Evolutionary conservation across 2,329 filamentous ascomycete species (phyloP).

Genomic region (Diaporthe sp.): DNA sequence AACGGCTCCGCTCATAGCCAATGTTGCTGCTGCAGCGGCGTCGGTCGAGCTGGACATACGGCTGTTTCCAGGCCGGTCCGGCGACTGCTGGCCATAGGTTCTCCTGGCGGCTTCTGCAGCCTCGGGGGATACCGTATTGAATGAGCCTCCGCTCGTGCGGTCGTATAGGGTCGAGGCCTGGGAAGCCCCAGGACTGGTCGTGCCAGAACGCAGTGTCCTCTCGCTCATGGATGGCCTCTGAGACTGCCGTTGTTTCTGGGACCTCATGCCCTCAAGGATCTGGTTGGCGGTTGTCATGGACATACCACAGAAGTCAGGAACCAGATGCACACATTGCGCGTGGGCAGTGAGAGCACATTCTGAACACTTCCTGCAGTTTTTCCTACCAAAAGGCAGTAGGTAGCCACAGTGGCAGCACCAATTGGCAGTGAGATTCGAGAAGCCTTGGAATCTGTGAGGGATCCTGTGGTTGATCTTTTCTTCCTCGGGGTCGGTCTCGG

Average conservation of each 20-base stretch:
- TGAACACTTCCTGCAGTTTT: constrained; percentile 92
- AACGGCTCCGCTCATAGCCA: constrained; percentile 68
- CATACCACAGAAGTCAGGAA: constrained; percentile 99
- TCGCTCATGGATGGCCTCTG: constrained; percentile 73
- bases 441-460: constrained; percentile 96
- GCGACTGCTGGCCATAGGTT: constrained; percentile 71
- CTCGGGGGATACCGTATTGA: constrained; percentile 59
- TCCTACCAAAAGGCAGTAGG: constrained; percentile 92
- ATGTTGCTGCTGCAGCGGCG: constrained; percentile 69
- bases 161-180: constrained; percentile 46
- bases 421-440: constrained; percentile 97
- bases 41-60: constrained; percentile 64
- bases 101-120: constrained; percentile 75
- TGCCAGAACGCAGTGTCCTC: constrained; percentile 73
- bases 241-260: constrained; percentile 76
- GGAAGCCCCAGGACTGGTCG: constrained; percentile 58
- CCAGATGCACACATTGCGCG: constrained; percentile 91
- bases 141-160: constrained; percentile 39
- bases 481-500: constrained; percentile 97
- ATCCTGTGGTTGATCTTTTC: constrained; percentile 99
- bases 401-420: constrained; percentile 99
- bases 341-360: constrained; percentile 96
- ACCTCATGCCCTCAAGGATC: constrained; percentile 88
- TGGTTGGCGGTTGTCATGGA: constrained; percentile 97
- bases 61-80: constrained; percentile 64